Evolutionary conservation across 106 monocot species (phyloP).

Genomic region (Amphibolis antarctica): DNA sequence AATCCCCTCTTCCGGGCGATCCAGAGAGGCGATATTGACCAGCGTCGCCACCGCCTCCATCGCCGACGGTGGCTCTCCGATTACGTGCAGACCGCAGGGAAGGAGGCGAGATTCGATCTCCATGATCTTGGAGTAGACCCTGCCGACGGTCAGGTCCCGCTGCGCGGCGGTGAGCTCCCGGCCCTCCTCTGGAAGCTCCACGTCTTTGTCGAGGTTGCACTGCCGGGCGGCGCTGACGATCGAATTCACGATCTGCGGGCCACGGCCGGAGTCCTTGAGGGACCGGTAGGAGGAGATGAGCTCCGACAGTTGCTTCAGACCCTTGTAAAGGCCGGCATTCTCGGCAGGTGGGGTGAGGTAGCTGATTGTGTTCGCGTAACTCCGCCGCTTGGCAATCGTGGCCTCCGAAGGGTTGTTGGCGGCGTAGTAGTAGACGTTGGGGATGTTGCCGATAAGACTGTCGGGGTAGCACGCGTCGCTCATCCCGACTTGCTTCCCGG

Average conservation of each 20-base stretch:
- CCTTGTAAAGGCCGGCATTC: conserved; percentile 82
- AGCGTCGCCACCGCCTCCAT: conserved; percentile 71
- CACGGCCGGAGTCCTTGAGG: conserved; percentile 66
- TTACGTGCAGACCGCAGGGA: conserved; percentile 71
- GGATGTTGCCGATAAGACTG: conserved; percentile 74
- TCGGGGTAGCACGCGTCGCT: conserved; percentile 81
- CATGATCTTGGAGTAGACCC: conserved; percentile 83
- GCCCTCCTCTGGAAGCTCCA: conserved; percentile 48
- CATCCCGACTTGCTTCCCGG: conserved; percentile 85
- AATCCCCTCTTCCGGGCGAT: conserved; percentile 60
- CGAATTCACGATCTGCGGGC: conserved; percentile 67
- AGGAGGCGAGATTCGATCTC: conserved; percentile 75
- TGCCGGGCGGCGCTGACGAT: conserved; percentile 70
- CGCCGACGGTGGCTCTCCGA: conserved; percentile 68
- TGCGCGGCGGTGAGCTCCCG: conserved; percentile 31
- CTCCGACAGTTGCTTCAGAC: conserved; percentile 73
- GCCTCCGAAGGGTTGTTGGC: conserved; percentile 89
- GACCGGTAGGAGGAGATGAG: conserved; percentile 79
- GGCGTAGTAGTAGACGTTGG: conserved; percentile 77
- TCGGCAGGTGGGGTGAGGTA: conserved; percentile 73
- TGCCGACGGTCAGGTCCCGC: conserved; percentile 61
- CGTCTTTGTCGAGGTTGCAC: conserved; percentile 83
- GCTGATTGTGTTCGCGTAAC: conserved; percentile 83
- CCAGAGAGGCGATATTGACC: conserved; percentile 71
- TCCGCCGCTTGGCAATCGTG: conserved; percentile 63